A percentile compares a stretch with the other conserved stretches of the same genome.
Evolutionary conservation across 805 yeast species (phyloP).

Genomic region (Candida andamanensis): DNA sequence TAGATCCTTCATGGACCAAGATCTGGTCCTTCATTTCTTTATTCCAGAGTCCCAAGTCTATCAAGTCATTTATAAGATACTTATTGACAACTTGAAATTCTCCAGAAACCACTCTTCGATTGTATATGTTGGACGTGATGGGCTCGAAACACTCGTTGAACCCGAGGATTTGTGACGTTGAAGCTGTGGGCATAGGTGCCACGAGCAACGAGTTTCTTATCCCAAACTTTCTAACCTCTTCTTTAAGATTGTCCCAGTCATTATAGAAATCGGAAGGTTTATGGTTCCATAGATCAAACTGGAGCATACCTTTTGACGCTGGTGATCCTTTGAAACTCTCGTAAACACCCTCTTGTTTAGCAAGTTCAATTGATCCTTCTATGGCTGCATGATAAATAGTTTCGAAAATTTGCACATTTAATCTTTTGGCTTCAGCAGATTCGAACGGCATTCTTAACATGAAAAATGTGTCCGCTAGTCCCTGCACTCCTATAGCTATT

Average conservation of each 20-base stretch:
- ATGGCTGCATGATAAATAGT: conserved; percentile 93
- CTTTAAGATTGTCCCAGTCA: conserved; percentile 76
- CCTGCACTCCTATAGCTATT: conserved; percentile 97
- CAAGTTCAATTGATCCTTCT: conserved; percentile 82
- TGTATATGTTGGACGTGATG: conserved; percentile 85
- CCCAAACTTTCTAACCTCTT: conserved; percentile 56
- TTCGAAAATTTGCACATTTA: conserved; percentile 86
- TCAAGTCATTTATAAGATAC: conserved; percentile 75
- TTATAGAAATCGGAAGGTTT: conserved; percentile 72
- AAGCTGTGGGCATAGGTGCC: conserved; percentile 98
- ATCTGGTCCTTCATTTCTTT: conserved; percentile 73
- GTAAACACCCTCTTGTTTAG: conserved; percentile 64
- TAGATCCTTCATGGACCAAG: conserved; percentile 76
- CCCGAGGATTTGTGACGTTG: conserved; percentile 93
- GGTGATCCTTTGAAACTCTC: conserved; percentile 80
- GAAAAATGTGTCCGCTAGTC: conserved; percentile 86
- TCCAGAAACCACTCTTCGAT: conserved; percentile 87
- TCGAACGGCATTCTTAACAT: conserved; percentile 81
- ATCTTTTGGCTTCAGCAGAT: conserved; percentile 65
- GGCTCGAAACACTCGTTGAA: conserved; percentile 96
- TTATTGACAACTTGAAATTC: conserved; percentile 92
- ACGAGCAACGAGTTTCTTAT: conserved; percentile 81
- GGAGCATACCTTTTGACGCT: conserved; percentile 77
- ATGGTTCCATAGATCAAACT: conserved; percentile 81
- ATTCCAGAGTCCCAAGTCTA: conserved; percentile 79